phyloP scores from a whole-genome alignment of 257 asterid genomes.

The Datura wrightii region DNA sequence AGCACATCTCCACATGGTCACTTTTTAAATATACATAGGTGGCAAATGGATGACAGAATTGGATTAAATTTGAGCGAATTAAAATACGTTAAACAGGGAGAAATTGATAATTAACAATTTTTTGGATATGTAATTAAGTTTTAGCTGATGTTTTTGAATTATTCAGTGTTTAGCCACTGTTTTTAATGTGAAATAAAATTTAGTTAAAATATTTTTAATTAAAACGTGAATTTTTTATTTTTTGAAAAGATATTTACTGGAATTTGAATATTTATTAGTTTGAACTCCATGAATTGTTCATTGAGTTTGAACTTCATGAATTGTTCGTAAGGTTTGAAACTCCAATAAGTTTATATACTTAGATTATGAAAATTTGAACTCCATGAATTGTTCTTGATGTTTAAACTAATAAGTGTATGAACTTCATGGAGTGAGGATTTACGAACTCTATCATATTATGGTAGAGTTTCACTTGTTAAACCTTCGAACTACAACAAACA shows the following conservation, averaged over 20 bases:
- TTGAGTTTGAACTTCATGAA: background rate
- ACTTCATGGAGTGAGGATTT: no score
- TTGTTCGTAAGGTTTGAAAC: background rate
- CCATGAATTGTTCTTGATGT: no score
- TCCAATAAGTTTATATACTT: background rate
- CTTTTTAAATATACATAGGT: background rate
- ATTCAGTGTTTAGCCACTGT: no score
- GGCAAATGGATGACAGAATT: fast-evolving
- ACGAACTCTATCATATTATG: background rate
- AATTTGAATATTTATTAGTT: background rate
- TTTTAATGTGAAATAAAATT: background rate
- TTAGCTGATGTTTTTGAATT: no score
- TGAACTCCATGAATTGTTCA: background rate
- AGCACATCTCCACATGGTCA: background rate
- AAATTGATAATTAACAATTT: fast-evolving
- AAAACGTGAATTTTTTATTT: background rate
- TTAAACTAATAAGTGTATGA: no score
- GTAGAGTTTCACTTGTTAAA: background rate
- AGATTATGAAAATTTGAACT: no score
- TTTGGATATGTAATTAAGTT: background rate
- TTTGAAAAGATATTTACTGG: background rate
- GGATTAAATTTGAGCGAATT: background rate
- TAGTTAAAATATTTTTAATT: background rate
- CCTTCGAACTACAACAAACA: background rate
- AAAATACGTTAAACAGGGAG: background rate